These are phyloP conservation scores for Sordaria brevicollis DNA, from an alignment of 495 filamentous ascomycete genomes.

Conservation along the genomic window DNA sequence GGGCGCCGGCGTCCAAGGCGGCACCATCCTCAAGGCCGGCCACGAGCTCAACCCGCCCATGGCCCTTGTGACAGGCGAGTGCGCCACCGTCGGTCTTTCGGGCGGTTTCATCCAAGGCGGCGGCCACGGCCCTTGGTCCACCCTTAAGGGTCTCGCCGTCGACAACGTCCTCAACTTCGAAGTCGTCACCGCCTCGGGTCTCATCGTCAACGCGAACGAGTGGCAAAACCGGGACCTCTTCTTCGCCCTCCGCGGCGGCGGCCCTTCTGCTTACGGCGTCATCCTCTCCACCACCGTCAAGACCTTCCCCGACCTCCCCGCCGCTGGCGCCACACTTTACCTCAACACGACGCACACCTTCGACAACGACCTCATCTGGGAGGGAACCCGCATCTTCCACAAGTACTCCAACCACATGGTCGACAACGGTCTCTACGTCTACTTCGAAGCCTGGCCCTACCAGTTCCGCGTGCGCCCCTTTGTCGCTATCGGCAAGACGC, in stretches of 20 bases:
- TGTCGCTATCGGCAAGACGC: constrained; percentile 23
- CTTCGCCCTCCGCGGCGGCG: constrained; percentile 46
- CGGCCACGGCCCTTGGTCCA: constrained; percentile 48
- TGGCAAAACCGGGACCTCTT: constrained; percentile 47
- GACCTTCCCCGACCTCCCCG: constrained; percentile 24
- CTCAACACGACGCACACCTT: constrained; percentile 21
- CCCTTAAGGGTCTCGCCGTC: constrained; percentile 46
- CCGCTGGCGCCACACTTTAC: constrained; percentile 24
- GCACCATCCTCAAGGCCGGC: constrained; percentile 34
- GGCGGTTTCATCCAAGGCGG: constrained; percentile 50
- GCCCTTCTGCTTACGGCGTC: constrained; percentile 43
- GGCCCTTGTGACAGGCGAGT: constrained; percentile 39
- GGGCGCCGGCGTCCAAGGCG: constrained; percentile 46
- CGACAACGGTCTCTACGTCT: constrained; percentile 35
- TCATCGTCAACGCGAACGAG: constrained; percentile 37
- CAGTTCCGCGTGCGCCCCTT: constrained; percentile 23
- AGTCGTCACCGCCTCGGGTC: constrained; percentile 45
- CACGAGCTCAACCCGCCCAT: constrained; percentile 28
- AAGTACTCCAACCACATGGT: constrained; percentile 29
- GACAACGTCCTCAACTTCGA: constrained; percentile 44
- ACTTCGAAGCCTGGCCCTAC: constrained; percentile 21
- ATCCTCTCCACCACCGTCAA: constrained; percentile 41
- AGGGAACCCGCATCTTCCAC: constrained; percentile 34
- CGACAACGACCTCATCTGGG: constrained; percentile 29
- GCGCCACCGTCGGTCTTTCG: constrained; percentile 37